These are phyloP conservation scores for Fusarium gaditjirri DNA, from an alignment of 2,329 filamentous ascomycete genomes.

Conservation along the genomic window DNA sequence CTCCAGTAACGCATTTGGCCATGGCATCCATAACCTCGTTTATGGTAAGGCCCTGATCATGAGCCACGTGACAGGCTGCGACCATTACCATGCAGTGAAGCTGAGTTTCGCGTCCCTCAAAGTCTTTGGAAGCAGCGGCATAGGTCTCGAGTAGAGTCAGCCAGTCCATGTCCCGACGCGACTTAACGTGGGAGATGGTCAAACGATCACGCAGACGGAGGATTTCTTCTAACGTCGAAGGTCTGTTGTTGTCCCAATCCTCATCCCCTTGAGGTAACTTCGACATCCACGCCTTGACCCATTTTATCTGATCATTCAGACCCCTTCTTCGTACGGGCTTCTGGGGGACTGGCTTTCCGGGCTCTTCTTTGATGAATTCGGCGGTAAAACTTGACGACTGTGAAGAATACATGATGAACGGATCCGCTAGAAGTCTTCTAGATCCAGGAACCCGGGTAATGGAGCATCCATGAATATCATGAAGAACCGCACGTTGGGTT, in stretches of 20 bases:
- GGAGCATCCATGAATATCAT: slow-evolving; percentile 28
- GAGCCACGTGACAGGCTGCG: slow-evolving; percentile 40
- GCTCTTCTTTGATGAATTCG: slow-evolving; percentile 43
- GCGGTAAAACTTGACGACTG: slow-evolving; percentile 34
- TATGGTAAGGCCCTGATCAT: slow-evolving; percentile 35
- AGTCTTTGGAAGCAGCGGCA: slow-evolving; percentile 36
- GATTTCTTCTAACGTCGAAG: slow-evolving; percentile 38
- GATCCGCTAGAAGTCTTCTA: slow-evolving; percentile 19
- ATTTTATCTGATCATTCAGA: slow-evolving; percentile 42
- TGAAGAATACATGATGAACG: slow-evolving; percentile 34
- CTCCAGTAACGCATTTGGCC: slow-evolving; percentile 42
- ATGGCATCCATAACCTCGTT: slow-evolving; percentile 38
- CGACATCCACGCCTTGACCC: slow-evolving; percentile 42
- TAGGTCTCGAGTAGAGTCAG: slow-evolving; percentile 39
- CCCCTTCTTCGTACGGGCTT: slow-evolving; percentile 40
- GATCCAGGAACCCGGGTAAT: slow-evolving; percentile 22
- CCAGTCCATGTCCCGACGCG: slow-evolving; percentile 41
- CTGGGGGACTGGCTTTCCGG: slow-evolving; percentile 39
- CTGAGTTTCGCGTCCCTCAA: slow-evolving; percentile 40
- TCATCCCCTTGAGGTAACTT: slow-evolving; percentile 43
- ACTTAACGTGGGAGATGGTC: slow-evolving; percentile 34
- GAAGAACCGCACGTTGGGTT: slow-evolving; percentile 24
- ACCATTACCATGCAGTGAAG: slow-evolving; percentile 45
- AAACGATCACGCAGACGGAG: slow-evolving; percentile 31
- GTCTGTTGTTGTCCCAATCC: slow-evolving; percentile 43